Conservation (phyloP, 441 rosid species). For the Jatropha podagrica region DNA sequence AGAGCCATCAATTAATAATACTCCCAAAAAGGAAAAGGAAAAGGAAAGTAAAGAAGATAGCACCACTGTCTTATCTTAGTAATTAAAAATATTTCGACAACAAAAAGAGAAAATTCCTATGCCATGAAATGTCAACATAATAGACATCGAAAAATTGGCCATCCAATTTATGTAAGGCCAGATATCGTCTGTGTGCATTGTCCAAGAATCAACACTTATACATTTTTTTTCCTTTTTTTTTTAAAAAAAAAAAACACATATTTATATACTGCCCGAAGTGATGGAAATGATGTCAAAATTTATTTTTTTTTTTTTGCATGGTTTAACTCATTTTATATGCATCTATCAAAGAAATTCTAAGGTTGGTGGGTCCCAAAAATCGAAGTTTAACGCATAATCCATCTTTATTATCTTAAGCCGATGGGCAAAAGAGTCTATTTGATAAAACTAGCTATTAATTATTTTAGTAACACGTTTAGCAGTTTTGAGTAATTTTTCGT, state of each 20-base stretch:
- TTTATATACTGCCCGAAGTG: not conserved
- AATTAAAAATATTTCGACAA: not conserved
- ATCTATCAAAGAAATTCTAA: not conserved
- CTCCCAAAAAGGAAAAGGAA: conserved; percentile 1
- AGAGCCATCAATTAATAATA: not conserved
- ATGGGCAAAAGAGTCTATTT: too few relatives aligned
- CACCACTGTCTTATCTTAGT: not conserved
- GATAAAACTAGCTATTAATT: too few relatives aligned
- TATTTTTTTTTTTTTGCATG: not conserved
- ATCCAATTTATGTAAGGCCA: conserved; percentile 30
- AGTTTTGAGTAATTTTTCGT: too few relatives aligned
- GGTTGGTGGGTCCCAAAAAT: too few relatives aligned
- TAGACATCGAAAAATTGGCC: conserved; percentile 30
- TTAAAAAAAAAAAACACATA: not conserved
- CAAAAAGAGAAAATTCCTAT: not conserved
- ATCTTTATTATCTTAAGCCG: too few relatives aligned
- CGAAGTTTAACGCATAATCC: too few relatives aligned
- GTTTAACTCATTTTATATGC: not conserved
- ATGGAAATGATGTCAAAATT: not conserved
- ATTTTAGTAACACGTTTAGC: too few relatives aligned
- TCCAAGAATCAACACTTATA: not conserved
- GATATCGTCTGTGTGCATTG: conserved; percentile 7
- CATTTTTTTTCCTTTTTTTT: too few relatives aligned
- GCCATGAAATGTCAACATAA: conserved; percentile 36
- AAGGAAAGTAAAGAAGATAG: not conserved